Percentiles rank a stretch among this genome's conserved stretches.
These are phyloP conservation scores for Pythium aristosporum DNA, from an alignment of 352 stramenopile genomes.

Conservation along the genomic window DNA sequence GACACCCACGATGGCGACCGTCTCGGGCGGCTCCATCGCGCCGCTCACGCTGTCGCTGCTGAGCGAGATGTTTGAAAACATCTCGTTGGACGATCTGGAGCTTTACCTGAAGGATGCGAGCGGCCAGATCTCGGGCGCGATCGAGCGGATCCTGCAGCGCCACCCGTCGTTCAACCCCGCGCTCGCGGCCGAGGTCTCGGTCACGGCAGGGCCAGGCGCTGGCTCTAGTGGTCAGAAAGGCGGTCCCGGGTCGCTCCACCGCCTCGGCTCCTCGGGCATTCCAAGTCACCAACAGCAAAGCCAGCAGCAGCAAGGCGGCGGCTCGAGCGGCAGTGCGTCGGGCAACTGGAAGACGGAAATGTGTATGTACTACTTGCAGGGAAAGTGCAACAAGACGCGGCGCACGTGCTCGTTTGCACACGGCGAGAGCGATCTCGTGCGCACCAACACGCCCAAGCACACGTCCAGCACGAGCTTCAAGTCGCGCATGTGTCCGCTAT, in stretches of 20 bases:
- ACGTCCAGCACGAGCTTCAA: constrained; percentile 60
- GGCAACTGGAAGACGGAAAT: constrained; percentile 90
- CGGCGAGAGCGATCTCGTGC: constrained; percentile 75
- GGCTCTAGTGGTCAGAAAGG: constrained; percentile 8
- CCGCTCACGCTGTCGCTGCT: constrained; percentile 60
- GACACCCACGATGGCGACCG: constrained; percentile 28
- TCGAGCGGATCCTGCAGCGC: constrained; percentile 63
- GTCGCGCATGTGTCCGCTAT: constrained; percentile 75
- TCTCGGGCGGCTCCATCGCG: constrained; percentile 35
- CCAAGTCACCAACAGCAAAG: constrained; percentile 21
- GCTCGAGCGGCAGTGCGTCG: constrained; percentile 5
- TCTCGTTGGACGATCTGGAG: constrained; percentile 66
- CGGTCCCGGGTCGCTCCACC: constrained; percentile 12
- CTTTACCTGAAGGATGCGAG: constrained; percentile 41
- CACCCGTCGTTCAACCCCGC: constrained; percentile 76
- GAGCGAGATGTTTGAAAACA: constrained; percentile 69
- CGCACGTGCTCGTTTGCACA: constrained; percentile 88
- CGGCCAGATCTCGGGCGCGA: constrained; percentile 53
- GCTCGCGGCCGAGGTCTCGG: constrained; percentile 25
- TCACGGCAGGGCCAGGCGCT: constrained; percentile 6
- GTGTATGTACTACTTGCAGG: constrained; percentile 89
- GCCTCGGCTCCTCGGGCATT: constrained; percentile 21
- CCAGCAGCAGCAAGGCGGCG: constrained; percentile 20
- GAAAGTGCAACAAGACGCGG: constrained; percentile 88
- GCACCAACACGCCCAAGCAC: constrained; percentile 36